These are phyloP conservation scores for Oleoguttula mirabilis DNA, from an alignment of 495 filamentous ascomycete species.

Conservation along the genomic window DNA sequence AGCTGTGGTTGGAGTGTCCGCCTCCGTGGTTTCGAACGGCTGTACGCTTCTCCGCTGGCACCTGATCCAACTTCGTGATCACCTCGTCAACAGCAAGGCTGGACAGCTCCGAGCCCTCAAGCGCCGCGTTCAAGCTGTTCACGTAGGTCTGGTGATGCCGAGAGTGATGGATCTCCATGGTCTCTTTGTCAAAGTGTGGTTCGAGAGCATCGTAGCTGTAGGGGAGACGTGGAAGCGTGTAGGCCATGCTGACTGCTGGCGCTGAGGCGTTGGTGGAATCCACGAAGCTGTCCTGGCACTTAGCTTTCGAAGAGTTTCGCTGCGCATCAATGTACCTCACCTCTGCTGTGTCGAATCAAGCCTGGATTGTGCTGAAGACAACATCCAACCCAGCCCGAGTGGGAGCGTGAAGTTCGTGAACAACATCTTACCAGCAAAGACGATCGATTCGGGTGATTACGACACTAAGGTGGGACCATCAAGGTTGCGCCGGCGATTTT, in stretches of 20 bases:
- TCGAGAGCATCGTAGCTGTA: conserved; percentile 27
- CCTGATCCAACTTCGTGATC: conserved; percentile 9
- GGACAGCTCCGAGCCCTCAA: conserved; percentile 23
- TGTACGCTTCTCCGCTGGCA: conserved; percentile 12
- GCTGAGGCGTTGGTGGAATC: neutral
- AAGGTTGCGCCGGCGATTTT: too few species aligned
- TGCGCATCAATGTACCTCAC: neutral
- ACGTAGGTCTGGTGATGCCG: conserved; percentile 35
- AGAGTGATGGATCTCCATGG: conserved; percentile 33
- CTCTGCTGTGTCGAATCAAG: conserved; percentile 1
- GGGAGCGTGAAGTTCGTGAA: conserved; percentile 6
- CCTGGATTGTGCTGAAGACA: conserved; percentile 3
- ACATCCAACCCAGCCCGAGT: conserved; percentile 4
- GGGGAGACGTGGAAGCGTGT: conserved; percentile 9
- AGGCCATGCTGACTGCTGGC: conserved; percentile 5
- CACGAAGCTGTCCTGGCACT: neutral
- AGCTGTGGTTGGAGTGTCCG: conserved; percentile 34
- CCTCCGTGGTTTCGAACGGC: conserved; percentile 31
- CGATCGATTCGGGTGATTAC: too few species aligned
- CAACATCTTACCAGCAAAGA: too few species aligned
- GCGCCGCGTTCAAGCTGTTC: conserved; percentile 29
- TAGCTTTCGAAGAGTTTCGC: neutral
- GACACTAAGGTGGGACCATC: too few species aligned
- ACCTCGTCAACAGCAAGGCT: conserved; percentile 18
- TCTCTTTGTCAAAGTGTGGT: conserved; percentile 31